These are phyloP conservation scores for Backusella luteola DNA, from an alignment of 192 early-diverging fungal genomes.

Conservation along the genomic window DNA sequence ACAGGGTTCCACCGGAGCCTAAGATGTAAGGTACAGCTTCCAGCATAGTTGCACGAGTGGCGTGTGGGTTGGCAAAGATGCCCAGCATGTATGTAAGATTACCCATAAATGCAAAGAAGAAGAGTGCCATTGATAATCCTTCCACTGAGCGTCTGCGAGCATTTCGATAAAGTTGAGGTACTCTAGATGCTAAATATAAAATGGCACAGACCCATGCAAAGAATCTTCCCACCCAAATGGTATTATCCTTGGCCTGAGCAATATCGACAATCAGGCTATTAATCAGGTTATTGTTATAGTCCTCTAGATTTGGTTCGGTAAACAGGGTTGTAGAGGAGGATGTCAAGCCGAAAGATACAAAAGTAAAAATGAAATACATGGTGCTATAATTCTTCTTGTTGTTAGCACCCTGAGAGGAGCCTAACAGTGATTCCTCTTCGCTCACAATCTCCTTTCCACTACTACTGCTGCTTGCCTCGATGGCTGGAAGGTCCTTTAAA, in stretches of 20 bases:
- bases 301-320: neutral
- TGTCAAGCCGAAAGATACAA: conserved; percentile 1
- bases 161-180: conserved; percentile 78
- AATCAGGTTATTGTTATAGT: neutral
- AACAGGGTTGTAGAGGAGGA: neutral
- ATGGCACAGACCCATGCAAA: conserved; percentile 66
- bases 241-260: neutral
- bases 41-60: conserved; percentile 26
- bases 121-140: conserved; percentile 73
- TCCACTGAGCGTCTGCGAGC: conserved; percentile 55
- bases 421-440: neutral
- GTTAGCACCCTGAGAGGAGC: neutral
- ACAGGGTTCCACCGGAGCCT: conserved; percentile 65
- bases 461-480: neutral
- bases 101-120: conserved; percentile 68
- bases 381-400: neutral
- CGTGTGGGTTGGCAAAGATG: conserved; percentile 50
- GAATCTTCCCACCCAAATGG: conserved; percentile 48
- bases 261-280: neutral
- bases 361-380: neutral
- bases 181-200: conserved; percentile 66
- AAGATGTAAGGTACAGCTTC: conserved; percentile 56
- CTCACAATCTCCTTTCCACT: conserved; percentile 1
- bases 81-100: conserved; percentile 63
- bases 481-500: neutral